Percentiles rank a stretch among this genome's conserved stretches.
These are phyloP conservation scores for Solanum virginianum DNA, from an alignment of 257 asterid species.

Conservation along the genomic window DNA sequence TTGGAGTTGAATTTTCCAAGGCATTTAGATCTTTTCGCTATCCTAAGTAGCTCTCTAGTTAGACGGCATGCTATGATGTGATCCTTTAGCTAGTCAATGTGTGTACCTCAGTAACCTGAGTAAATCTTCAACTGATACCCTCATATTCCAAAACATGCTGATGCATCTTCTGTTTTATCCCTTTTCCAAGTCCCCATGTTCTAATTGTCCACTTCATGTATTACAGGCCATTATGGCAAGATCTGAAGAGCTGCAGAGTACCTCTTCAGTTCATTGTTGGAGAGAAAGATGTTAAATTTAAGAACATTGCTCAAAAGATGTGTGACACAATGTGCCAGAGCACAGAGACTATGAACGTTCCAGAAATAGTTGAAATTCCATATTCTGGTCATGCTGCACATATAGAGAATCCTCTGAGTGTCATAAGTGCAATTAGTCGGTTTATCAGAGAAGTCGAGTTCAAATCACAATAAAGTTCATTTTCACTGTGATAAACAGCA, in stretches of 20 bases:
- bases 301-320: constrained; percentile 55
- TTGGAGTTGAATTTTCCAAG: background rate
- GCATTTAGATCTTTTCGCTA: background rate
- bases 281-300: constrained; percentile 69
- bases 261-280: constrained; percentile 73
- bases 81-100: background rate
- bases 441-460: constrained; percentile 8
- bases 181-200: background rate
- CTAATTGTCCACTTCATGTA: background rate
- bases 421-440: constrained; percentile 48
- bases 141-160: background rate
- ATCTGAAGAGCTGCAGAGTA: constrained; percentile 53
- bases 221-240: constrained; percentile 76
- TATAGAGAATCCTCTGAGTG: constrained; percentile 81
- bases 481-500: background rate
- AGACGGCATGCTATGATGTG: background rate
- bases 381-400: constrained; percentile 86
- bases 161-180: background rate
- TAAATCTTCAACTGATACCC: background rate
- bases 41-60: background rate
- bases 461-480: background rate
- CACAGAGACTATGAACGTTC: background rate
- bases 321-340: constrained; percentile 14
- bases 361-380: constrained; percentile 47
- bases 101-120: background rate